Evolutionary conservation across 2,329 filamentous ascomycete species (phyloP), one percentile per base, ranked within the genome.

Genomic region (Dissoconium aciculare): DNA sequence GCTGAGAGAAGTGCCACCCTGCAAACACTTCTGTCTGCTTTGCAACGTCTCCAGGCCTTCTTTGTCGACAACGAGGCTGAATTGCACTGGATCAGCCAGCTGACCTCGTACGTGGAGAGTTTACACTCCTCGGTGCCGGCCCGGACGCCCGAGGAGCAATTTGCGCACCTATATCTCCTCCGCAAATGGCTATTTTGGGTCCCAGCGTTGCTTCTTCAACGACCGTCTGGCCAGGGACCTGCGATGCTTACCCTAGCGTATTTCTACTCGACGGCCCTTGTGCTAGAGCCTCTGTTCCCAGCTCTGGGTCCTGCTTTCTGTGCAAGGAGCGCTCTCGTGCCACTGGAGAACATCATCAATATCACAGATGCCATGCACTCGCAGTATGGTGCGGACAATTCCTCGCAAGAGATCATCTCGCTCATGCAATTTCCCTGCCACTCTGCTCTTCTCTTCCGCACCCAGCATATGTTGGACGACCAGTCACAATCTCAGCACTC

Each of bases 111-210:
- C 43, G 50, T 66, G 15, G 57, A 64, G 31, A 57, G 59, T 9
- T 43, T 66, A 17, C 46, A 57, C 35, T 44, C 47, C 16, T 56
- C 59, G 2, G 50, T 43, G 15, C 51, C 59, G 17, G 52, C 62
- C 11, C 54, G 58, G 30, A 57, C 57, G 2, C 73, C 84, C 14
- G 77, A 82, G 40, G 75, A 91, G 51, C 82, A 92, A 50, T 95
- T 94, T 52, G 78, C 84, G 48, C 79, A 85, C 41, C 71, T 95
- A 8, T 85, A 91, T 41, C 77, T 82, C 6, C 68, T 98, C 36
- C 71, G 85, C 33, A 80, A 81, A 44, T 94, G 87, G 84, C 70
- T 95, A 11, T 93, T 95, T 58, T 95, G 87, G 84, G 72, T 93
- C 33, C 89, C 89, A 1, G 75, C 93, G 17, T 74, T 75, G 42